Evolutionary conservation across 2,329 filamentous ascomycete genomes (phyloP), one percentile per base, ranked within the genome.

Genomic region (Neonectria magnoliae): DNA sequence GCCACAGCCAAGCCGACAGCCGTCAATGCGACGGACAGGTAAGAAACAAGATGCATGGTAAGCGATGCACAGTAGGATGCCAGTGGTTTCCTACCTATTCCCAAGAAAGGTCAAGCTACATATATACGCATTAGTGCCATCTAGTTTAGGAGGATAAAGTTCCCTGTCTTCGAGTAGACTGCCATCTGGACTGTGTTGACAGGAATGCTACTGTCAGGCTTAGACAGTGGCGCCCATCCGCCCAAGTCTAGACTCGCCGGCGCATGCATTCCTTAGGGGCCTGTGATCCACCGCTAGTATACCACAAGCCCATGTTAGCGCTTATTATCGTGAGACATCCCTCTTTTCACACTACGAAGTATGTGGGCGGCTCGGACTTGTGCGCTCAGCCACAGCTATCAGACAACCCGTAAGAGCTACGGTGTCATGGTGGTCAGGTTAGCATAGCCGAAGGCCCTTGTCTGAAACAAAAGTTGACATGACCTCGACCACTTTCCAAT

Each of bases 1-100:
- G 70, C 70, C 18, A 44, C 47, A 2, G 64, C 33, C 1, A 69
- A 60, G 55, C 70, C 68, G 1, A 71, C 10, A 18, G 68, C 50
- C 11, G 62, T 25, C 2, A 71, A 47, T 2, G 68, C 60, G 6
- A 68, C 53, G 2, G 68, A 57, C 14, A 72, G 9, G 47, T 67
- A 72, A 2, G 69, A 70, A 33, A 53, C 20, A n/a, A 71, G 51
- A 59, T 65, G 59, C 69, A 71, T 71, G 42, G 14, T 54, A 27
- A n/a, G 20, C 13, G 18, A 14, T 27, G 6, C 57, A 6, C 7
- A 7, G 22, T 20, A 29, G 29, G 42, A n/a, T 22, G 8, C 20
- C 38, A 48, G 29, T 14, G 20, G 5, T n/a, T 8, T 47, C 10
- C 10, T 57, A 10, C 41, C 29, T 5, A 10, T 13, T 22, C 22